Conservation (phyloP, 2,329 filamentous ascomycete genomes). For the Metarhizium anisopliae region DNA sequence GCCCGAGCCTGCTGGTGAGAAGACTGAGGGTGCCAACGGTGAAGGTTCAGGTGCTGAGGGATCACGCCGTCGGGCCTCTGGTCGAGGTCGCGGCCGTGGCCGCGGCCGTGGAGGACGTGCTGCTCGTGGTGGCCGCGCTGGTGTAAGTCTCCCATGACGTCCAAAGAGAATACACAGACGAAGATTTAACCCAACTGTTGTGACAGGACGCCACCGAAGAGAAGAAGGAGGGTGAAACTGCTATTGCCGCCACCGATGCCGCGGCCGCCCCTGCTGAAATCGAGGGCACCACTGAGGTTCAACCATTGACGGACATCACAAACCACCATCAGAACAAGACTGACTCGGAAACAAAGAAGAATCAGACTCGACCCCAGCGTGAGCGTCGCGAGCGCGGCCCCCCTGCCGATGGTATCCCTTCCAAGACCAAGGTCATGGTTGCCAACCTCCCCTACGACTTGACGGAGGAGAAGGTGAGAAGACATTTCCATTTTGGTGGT, state of each 20-base stretch:
- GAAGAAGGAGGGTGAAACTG: conserved; percentile 36
- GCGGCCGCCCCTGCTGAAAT: conserved; percentile 36
- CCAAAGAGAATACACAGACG: not conserved
- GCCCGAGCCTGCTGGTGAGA: conserved; percentile 77
- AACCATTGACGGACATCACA: conserved; percentile 53
- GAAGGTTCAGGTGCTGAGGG: conserved; percentile 65
- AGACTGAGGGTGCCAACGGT: conserved; percentile 63
- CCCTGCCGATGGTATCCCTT: conserved; percentile 92
- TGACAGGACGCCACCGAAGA: conserved; percentile 28
- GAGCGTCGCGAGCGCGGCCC: conserved; percentile 78
- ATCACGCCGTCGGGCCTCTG: conserved; percentile 52
- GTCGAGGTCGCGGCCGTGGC: conserved; percentile 59
- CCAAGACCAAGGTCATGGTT: conserved; percentile 99
- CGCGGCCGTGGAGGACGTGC: conserved; percentile 59
- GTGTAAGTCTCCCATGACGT: conserved; percentile 18
- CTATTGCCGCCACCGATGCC: conserved; percentile 33
- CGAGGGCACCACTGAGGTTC: conserved; percentile 41
- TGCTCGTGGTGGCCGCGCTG: conserved; percentile 47
- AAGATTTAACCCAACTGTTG: conserved; percentile 16
- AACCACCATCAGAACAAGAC: conserved; percentile 44
- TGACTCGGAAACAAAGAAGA: conserved; percentile 52
- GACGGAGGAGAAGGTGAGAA: conserved; percentile 86
- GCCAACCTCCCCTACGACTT: conserved; percentile 98
- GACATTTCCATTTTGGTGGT: not conserved
- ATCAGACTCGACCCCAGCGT: conserved; percentile 44